Base-by-base conservation (phyloP, 2,329 filamentous ascomycete genomes). In the Claviceps quebecensis region DNA sequence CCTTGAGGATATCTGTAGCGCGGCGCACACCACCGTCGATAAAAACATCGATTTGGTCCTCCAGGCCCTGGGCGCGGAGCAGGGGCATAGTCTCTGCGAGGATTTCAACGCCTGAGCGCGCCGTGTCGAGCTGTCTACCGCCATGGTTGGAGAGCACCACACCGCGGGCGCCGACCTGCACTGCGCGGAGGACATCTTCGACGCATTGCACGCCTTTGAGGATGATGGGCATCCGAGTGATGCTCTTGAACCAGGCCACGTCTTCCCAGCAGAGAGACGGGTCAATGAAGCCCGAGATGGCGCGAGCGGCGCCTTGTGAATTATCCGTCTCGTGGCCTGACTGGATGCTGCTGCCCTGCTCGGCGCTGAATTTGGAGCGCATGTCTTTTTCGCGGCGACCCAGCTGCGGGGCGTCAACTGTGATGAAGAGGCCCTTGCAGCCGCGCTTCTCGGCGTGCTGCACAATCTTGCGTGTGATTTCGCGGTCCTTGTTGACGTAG, bases 331-430 rank as follows among this genome's bases (percentile, higher is more conserved):
- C 68, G 53, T 83, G 76, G 48, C 86, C 87, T 13, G 72, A 73
- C 69, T 97, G 93, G 14, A 97, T 87, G 62, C 82, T 86, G 29
- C 84, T 86, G 8, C 90, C 91, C 14, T 78, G 78, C 59, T 95
- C 91, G 39, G 80, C 80, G 38, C 80, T 80, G 65, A 94, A 95
- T 69, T 97, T 97, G 57, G 78, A 80, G 40, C 93, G 86, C 93
- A 97, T 97, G 66, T 97, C 93, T 73, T 97, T 98, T 69, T 98
- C 93, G 58, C 93, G 78, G 40, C 93, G 83, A 43, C 93, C 93
- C 22, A 98, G 82, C 68, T 97, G 91, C 5, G 93, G 93, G 49
- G 93, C 93, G 66, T 98, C 93, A 51, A 98, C 93, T 2, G 93
- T 98, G 71, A 98, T 96, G 75, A 98, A 98, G 17, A 98, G 81